phyloP scores from a whole-genome alignment of 1,139 yeast genomes.

The Suhomyces panamericanus region DNA sequence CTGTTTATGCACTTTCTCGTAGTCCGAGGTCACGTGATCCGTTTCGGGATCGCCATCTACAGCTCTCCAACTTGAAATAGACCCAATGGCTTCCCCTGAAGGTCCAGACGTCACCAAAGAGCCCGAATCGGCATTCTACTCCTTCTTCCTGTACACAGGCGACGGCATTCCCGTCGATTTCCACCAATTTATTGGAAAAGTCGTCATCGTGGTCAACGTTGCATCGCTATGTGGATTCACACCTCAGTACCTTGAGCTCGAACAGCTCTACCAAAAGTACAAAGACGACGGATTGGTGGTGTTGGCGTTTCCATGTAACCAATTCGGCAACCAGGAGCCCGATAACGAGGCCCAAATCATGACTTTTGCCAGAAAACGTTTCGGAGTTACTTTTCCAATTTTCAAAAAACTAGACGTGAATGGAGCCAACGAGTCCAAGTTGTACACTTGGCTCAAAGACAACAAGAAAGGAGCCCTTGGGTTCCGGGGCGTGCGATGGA shows the following conservation, averaged over 20 bases:
- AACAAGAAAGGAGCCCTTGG: slow-evolving; percentile 59
- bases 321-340: slow-evolving; percentile 65
- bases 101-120: background rate
- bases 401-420: slow-evolving; percentile 40
- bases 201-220: slow-evolving; percentile 44
- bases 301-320: slow-evolving; percentile 48
- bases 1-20: too few relatives aligned
- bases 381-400: slow-evolving; percentile 52
- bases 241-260: slow-evolving; percentile 42
- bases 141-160: slow-evolving; percentile 13
- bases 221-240: slow-evolving; percentile 49
- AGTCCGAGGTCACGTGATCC: background rate
- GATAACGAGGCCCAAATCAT: slow-evolving; percentile 65
- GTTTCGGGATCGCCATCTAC: background rate
- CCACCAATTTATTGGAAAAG: slow-evolving; percentile 29
- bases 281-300: slow-evolving; percentile 32
- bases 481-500: slow-evolving; percentile 86
- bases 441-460: slow-evolving; percentile 35
- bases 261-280: slow-evolving; percentile 35
- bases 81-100: background rate
- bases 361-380: slow-evolving; percentile 61
- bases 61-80: background rate
- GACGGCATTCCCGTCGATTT: slow-evolving; percentile 17
- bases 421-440: slow-evolving; percentile 31
- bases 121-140: slow-evolving; percentile 17